Evolutionary conservation across 2,329 filamentous ascomycete genomes (phyloP).

Genomic region (Colletotrichum ledebouriae): DNA sequence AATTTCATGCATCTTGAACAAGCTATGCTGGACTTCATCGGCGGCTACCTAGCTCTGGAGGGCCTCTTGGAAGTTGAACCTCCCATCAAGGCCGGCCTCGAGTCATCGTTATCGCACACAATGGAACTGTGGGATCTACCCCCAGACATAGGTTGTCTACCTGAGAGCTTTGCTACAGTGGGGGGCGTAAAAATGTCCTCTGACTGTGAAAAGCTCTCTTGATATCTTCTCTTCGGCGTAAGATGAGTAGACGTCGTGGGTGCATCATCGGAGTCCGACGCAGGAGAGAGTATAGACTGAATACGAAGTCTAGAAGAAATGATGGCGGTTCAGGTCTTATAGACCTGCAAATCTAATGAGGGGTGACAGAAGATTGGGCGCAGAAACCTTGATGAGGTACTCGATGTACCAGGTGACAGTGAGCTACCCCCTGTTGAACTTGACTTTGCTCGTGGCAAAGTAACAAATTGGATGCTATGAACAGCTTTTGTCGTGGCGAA

Average conservation of each 20-base stretch:
- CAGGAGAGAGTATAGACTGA: slow-evolving; percentile 64
- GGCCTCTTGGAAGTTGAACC: slow-evolving; percentile 51
- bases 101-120: slow-evolving; percentile 49
- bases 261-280: slow-evolving; percentile 57
- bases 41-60: slow-evolving; percentile 59
- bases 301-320: slow-evolving; percentile 66
- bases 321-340: slow-evolving; percentile 59
- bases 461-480: too few relatives aligned
- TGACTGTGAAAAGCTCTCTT: slow-evolving; percentile 52
- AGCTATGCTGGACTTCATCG: slow-evolving; percentile 84
- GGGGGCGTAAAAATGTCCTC: slow-evolving; percentile 46
- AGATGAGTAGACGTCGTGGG: slow-evolving; percentile 49
- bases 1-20: slow-evolving; percentile 81
- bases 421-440: slow-evolving; percentile 23
- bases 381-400: slow-evolving; percentile 20
- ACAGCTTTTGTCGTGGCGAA: too few relatives aligned
- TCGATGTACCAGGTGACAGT: slow-evolving; percentile 30
- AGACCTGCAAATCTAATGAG: slow-evolving; percentile 50
- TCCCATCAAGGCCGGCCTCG: slow-evolving; percentile 22
- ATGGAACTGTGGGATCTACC: slow-evolving; percentile 41
- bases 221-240: slow-evolving; percentile 54
- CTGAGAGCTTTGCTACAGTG: slow-evolving; percentile 39
- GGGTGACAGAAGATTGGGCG: slow-evolving; percentile 17
- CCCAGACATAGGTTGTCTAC: slow-evolving; percentile 45
- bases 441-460: slow-evolving; percentile 26